Evolutionary conservation across 148 eudicot genomes (phyloP).

Genomic region (Rhododendron mucronatum): DNA sequence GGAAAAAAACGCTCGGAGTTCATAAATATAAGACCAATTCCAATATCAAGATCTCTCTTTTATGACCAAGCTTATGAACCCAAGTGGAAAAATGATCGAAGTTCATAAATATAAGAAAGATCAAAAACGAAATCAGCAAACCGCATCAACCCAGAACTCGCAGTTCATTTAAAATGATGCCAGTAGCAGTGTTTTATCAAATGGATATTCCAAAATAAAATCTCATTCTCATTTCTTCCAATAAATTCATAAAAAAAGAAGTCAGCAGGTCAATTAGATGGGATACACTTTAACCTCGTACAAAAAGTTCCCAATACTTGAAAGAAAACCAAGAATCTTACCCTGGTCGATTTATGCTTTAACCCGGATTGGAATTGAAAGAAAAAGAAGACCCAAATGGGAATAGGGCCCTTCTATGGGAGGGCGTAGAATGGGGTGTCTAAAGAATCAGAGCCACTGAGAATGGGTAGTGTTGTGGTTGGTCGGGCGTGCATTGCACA

Average conservation of each 20-base stretch:
- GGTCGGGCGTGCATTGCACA: constrained; percentile 4
- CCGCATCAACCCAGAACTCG: neutral
- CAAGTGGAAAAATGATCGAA: neutral
- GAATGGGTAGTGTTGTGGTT: constrained; percentile 5
- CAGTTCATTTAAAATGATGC: neutral
- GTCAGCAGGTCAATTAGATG: neutral
- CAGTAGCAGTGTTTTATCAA: neutral
- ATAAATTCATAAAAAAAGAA: neutral
- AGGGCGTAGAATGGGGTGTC: neutral
- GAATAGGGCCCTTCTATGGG: neutral
- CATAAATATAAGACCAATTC: neutral
- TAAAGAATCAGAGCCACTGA: constrained; percentile 11
- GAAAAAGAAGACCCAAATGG: neutral
- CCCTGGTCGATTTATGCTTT: neutral
- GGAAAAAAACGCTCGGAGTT: neutral
- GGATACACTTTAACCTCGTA: neutral
- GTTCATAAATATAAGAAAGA: neutral
- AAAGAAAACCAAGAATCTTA: neutral
- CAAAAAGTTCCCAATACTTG: neutral
- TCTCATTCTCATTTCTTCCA: neutral
- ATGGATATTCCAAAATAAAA: neutral
- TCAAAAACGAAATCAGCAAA: neutral
- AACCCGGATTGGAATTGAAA: neutral
- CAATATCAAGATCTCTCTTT: neutral
- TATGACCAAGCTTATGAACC: neutral